Percentiles rank a stretch among this genome's conserved stretches.
These are phyloP conservation scores for Pueraria montana DNA, from an alignment of 306 rosid genomes.

Conservation along the genomic window DNA sequence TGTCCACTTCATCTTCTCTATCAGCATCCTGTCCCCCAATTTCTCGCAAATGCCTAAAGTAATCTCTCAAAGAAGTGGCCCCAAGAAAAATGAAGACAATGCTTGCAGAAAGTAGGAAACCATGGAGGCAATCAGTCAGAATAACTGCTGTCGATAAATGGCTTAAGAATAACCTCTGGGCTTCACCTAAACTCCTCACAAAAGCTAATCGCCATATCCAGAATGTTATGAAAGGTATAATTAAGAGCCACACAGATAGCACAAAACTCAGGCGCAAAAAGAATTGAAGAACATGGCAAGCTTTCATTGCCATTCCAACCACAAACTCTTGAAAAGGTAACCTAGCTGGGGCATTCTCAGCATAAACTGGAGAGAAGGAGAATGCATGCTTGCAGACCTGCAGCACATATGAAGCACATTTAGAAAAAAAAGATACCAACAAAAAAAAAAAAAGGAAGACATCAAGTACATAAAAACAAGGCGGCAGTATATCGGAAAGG, in stretches of 20 bases:
- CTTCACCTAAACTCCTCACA: slow-evolving; percentile 97
- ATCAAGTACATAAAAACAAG: background rate
- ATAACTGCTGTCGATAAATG: slow-evolving; percentile 89
- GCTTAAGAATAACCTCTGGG: slow-evolving; percentile 92
- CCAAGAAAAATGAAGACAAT: slow-evolving; percentile 98
- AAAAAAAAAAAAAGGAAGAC: background rate
- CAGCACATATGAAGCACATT: slow-evolving; percentile 43
- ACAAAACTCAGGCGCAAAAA: slow-evolving; percentile 95
- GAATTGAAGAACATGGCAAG: slow-evolving; percentile 97
- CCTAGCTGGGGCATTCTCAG: slow-evolving; percentile 95
- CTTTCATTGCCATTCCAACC: slow-evolving; percentile 98
- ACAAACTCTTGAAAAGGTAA: slow-evolving; percentile 97
- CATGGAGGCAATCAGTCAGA: slow-evolving; percentile 98
- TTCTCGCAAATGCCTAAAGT: slow-evolving; percentile 97
- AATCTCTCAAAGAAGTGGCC: slow-evolving; percentile 96
- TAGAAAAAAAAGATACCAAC: background rate
- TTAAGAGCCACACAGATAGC: slow-evolving; percentile 96
- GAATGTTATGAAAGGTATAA: slow-evolving; percentile 95
- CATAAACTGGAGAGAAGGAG: slow-evolving; percentile 97
- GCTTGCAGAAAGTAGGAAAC: slow-evolving; percentile 97
- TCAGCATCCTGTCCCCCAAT: slow-evolving; percentile 97
- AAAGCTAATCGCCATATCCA: slow-evolving; percentile 99
- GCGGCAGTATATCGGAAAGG: background rate
- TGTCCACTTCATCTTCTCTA: slow-evolving; percentile 92
- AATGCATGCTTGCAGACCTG: slow-evolving; percentile 99